Evolutionary conservation across 2,329 filamentous ascomycete species (phyloP).

Genomic region (Talaromyces pinophilus): DNA sequence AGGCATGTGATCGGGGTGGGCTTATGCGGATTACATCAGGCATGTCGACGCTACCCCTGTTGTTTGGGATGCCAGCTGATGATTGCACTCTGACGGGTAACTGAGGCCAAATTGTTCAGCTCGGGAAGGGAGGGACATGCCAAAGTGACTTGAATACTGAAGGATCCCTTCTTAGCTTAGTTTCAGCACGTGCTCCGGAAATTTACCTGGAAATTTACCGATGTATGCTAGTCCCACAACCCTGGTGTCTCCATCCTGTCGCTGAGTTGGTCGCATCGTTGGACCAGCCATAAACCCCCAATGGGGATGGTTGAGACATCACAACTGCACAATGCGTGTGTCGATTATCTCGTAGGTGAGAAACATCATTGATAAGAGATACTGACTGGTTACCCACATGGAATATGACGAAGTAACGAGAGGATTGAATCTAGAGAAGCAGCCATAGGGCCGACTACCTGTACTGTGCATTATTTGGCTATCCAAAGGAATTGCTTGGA

Average conservation of each 20-base stretch:
- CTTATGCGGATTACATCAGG: neutral
- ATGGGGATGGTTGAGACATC: constrained; percentile 33
- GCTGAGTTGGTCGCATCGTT: constrained; percentile 34
- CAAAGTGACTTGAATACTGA: neutral
- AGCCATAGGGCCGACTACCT: neutral
- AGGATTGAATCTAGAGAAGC: neutral
- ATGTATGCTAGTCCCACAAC: constrained; percentile 35
- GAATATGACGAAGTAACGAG: neutral
- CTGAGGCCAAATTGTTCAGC: neutral
- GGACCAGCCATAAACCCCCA: constrained; percentile 40
- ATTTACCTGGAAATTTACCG: neutral
- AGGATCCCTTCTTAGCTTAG: neutral
- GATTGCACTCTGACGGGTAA: no score
- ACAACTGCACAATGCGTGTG: neutral
- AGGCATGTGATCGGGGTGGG: neutral
- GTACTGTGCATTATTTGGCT: neutral
- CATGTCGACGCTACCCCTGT: neutral
- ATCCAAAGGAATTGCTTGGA: neutral
- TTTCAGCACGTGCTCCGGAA: neutral
- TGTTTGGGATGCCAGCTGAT: neutral
- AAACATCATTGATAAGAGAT: neutral
- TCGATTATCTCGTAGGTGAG: neutral
- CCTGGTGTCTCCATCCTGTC: constrained; percentile 27
- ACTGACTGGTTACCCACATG: neutral
- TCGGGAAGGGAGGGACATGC: neutral